Percentiles rank a stretch among this genome's conserved stretches.
These are phyloP conservation scores for Puccinia coronata DNA, from an alignment of 1,284 basidiomycete genomes.

Conservation along the genomic window DNA sequence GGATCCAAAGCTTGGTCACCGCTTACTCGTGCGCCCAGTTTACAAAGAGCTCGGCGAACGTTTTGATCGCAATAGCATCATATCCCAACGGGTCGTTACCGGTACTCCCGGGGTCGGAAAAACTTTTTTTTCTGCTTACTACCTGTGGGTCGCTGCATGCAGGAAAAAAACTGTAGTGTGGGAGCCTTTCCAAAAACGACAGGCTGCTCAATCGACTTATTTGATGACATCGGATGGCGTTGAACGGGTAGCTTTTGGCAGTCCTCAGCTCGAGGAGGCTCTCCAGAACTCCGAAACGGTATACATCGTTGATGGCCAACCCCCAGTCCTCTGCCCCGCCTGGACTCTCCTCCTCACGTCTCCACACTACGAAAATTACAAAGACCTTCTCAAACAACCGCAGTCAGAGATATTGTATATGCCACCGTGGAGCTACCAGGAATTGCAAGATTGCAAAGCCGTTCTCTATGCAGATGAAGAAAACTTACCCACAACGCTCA, in stretches of 20 bases:
- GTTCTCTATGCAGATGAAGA: constrained; percentile 10
- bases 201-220: not conserved
- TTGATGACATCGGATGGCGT: not conserved
- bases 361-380: not conserved
- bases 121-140: not conserved
- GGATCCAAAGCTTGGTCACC: not conserved
- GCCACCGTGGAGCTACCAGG: not conserved
- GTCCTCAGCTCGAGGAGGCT: not conserved
- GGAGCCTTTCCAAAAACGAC: not conserved
- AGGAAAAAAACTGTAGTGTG: constrained; percentile 19
- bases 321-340: not conserved
- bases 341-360: constrained; percentile 8
- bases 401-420: not conserved
- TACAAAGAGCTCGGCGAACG: too few relatives aligned
- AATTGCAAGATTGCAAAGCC: constrained; percentile 10
- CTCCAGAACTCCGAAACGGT: not conserved
- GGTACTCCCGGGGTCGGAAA: constrained; percentile 8
- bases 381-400: not conserved
- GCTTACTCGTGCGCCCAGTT: too few relatives aligned
- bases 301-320: not conserved
- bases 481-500: not conserved
- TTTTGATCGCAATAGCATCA: not conserved
- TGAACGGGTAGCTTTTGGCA: not conserved
- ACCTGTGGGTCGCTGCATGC: not conserved
- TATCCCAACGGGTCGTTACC: not conserved